A percentile compares a stretch with the other conserved stretches of the same genome.
Conservation (phyloP, 176 grass and related monocot genomes). For the Hyparrhenia diplandra region DNA sequence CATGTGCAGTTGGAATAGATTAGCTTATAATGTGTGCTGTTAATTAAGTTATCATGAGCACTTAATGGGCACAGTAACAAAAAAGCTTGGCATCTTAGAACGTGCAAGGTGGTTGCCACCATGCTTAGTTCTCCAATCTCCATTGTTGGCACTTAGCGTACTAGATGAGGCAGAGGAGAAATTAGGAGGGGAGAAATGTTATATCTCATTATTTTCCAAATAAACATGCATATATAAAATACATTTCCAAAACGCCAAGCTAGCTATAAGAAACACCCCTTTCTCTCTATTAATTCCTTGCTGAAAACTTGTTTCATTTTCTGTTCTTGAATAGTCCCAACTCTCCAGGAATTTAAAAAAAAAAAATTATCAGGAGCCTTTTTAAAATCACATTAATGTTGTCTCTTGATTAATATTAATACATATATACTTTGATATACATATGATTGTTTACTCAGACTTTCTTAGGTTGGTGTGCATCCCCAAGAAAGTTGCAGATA, state of each 20-base stretch:
- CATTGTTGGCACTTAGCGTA: slow-evolving; percentile 1
- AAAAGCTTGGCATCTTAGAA: slow-evolving; percentile 61
- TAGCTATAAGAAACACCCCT: too few relatives aligned
- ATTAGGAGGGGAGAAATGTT: not conserved
- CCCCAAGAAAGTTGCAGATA: too few relatives aligned
- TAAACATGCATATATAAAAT: not conserved
- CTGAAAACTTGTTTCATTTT: too few relatives aligned
- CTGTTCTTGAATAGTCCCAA: too few relatives aligned
- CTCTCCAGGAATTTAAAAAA: too few relatives aligned
- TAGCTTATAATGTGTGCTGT: slow-evolving; percentile 13
- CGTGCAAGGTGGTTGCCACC: slow-evolving; percentile 44
- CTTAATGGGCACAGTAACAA: slow-evolving; percentile 43
- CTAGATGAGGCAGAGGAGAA: not conserved
- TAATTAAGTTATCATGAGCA: slow-evolving; percentile 41
- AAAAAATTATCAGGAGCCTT: too few relatives aligned
- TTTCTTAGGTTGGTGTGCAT: too few relatives aligned
- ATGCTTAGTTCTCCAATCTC: slow-evolving; percentile 24
- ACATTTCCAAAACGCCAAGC: too few relatives aligned
- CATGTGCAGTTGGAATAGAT: slow-evolving; percentile 35
- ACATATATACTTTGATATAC: too few relatives aligned
- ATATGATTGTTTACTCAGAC: too few relatives aligned
- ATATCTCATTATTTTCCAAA: not conserved
- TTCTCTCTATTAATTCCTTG: not conserved
- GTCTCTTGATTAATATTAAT: too few relatives aligned
- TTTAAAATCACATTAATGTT: too few relatives aligned